These are phyloP conservation scores for Trichoderma erinaceum DNA, from an alignment of 495 filamentous ascomycete species.

Conservation along the genomic window DNA sequence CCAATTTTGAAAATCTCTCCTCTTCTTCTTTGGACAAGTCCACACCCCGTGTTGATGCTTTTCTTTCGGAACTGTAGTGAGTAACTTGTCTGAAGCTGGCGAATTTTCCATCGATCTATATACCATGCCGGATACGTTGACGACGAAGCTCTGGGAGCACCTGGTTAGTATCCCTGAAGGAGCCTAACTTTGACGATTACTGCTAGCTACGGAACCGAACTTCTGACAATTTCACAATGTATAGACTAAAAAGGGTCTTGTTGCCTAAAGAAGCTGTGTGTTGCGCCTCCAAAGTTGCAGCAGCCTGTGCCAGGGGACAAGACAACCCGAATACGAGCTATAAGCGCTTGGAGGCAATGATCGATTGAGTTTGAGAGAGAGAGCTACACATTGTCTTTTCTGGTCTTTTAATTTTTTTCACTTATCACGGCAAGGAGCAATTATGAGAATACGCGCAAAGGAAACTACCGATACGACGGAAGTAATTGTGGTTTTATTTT, in stretches of 20 bases:
- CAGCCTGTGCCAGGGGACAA: background rate
- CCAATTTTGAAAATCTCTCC: background rate
- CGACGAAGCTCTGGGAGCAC: slow-evolving; percentile 94
- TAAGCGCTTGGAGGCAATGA: background rate
- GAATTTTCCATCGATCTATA: slow-evolving; percentile 99
- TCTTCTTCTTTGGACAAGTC: background rate
- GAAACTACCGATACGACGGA: slow-evolving; percentile 1
- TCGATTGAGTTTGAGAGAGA: background rate
- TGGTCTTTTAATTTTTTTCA: background rate
- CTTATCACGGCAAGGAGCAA: slow-evolving; percentile 4
- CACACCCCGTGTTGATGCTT: slow-evolving; percentile 10
- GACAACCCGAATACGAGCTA: background rate
- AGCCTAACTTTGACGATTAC: background rate
- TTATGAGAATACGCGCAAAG: background rate
- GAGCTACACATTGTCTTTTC: too few species aligned
- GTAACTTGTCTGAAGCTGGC: slow-evolving; percentile 55
- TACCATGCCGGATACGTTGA: slow-evolving; percentile 74
- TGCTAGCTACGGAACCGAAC: too few species aligned
- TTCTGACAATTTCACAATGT: background rate
- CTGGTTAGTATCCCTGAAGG: slow-evolving; percentile 25
- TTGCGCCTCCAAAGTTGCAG: background rate
- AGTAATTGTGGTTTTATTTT: slow-evolving; percentile 2
- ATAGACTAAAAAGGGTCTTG: slow-evolving; percentile 17
- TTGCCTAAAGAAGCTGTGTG: slow-evolving; percentile 1
- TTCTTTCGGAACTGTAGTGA: slow-evolving; percentile 16